Conservation (phyloP, 306 rosid species). For the Prunus armeniaca region DNA sequence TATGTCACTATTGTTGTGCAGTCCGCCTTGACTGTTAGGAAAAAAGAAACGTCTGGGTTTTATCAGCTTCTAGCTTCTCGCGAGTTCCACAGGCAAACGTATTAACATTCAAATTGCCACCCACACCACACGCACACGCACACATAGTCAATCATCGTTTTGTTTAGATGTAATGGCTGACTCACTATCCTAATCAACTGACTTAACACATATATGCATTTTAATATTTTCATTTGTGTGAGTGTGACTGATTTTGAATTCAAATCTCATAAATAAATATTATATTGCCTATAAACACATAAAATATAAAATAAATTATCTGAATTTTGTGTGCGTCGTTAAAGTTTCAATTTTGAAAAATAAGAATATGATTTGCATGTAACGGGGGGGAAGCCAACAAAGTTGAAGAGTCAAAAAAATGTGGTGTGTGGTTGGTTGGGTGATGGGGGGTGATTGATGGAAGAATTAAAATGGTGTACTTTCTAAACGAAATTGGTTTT, state of each 20-base stretch:
- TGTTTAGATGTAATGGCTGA: too few relatives aligned
- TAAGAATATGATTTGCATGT: too few relatives aligned
- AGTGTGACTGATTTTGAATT: too few relatives aligned
- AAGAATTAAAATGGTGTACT: background rate
- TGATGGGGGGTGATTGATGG: background rate
- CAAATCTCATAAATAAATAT: too few relatives aligned
- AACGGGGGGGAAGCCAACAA: too few relatives aligned
- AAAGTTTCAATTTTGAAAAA: too few relatives aligned
- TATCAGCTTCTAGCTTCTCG: background rate
- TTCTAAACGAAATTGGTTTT: background rate
- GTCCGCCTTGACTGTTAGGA: background rate
- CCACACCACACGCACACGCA: background rate
- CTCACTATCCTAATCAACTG: accelerated
- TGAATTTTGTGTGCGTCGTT: too few relatives aligned
- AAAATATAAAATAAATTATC: too few relatives aligned
- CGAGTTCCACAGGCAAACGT: background rate
- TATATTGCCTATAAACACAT: too few relatives aligned
- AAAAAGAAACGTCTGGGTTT: background rate
- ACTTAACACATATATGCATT: accelerated
- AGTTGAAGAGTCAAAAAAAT: too few relatives aligned
- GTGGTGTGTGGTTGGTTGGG: background rate
- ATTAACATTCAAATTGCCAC: background rate
- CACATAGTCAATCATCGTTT: too few relatives aligned
- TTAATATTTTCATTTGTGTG: too few relatives aligned
- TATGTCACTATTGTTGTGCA: background rate